Conservation (phyloP, 345 rosid species). For the Eucalyptus marginata region DNA sequence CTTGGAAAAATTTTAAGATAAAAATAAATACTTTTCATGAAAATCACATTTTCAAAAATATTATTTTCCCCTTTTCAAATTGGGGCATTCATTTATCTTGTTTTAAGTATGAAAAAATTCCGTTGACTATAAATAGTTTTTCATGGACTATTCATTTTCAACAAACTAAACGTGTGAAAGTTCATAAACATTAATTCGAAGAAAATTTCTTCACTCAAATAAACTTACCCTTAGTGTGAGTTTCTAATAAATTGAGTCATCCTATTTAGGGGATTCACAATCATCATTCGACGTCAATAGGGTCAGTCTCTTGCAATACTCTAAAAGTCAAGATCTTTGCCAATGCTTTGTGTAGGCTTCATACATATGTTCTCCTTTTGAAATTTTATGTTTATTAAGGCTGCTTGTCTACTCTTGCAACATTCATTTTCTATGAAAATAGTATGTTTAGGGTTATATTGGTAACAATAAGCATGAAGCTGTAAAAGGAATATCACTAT, state of each 20-base stretch:
- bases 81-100: not conserved
- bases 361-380: not conserved
- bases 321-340: not conserved
- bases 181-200: rapidly evolving
- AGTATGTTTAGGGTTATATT: not conserved
- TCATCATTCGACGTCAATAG: rapidly evolving
- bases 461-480: not conserved
- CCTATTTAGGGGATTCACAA: not conserved
- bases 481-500: not conserved
- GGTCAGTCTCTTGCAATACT: not conserved
- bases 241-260: not conserved
- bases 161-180: not conserved
- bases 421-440: not conserved
- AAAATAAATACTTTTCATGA: not conserved
- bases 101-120: not conserved
- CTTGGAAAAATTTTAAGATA: not conserved
- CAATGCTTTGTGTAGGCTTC: not conserved
- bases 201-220: not conserved
- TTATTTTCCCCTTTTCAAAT: not conserved
- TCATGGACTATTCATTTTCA: not conserved
- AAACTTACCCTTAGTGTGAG: not conserved
- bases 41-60: not conserved
- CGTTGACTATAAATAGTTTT: not conserved
- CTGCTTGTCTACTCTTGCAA: not conserved
- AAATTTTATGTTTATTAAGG: not conserved